A percentile compares a stretch with the other conserved stretches of the same genome.
These are phyloP conservation scores for Myxozyma neglecta DNA, from an alignment of 805 yeast species.

Conservation along the genomic window DNA sequence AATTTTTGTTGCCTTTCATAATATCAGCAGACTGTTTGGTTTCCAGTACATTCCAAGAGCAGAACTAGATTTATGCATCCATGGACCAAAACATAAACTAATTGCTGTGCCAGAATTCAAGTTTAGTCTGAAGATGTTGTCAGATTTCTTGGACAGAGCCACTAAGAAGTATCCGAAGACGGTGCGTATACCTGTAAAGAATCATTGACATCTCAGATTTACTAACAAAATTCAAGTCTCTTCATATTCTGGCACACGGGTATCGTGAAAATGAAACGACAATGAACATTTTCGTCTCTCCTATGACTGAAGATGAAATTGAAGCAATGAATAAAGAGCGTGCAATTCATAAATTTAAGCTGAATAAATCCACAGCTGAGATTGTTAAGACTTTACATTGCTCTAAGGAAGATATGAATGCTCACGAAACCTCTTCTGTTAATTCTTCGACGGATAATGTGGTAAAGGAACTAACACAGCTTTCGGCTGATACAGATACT, in stretches of 20 bases:
- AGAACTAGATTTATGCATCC: conserved; percentile 66
- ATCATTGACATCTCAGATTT: background rate
- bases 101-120: conserved; percentile 72
- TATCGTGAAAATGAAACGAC: conserved; percentile 24
- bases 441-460: background rate
- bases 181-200: background rate
- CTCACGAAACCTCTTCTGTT: background rate
- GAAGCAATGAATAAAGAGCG: conserved; percentile 32
- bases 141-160: conserved; percentile 47
- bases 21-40: conserved; percentile 76
- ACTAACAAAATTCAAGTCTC: conserved; percentile 1
- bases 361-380: conserved; percentile 21
- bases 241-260: conserved; percentile 24
- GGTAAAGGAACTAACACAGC: background rate
- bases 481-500: no score
- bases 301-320: conserved; percentile 37
- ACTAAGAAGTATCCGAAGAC: conserved; percentile 39
- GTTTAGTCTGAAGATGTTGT: conserved; percentile 55
- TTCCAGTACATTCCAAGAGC: conserved; percentile 80
- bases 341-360: conserved; percentile 25
- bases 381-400: conserved; percentile 2
- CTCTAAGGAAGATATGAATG: background rate
- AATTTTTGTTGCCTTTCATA: conserved; percentile 87
- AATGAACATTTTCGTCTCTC: conserved; percentile 36
- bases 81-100: conserved; percentile 44